phyloP scores from a whole-genome alignment of 2,329 filamentous ascomycete genomes.

The Dactylellina haptotyla region DNA sequence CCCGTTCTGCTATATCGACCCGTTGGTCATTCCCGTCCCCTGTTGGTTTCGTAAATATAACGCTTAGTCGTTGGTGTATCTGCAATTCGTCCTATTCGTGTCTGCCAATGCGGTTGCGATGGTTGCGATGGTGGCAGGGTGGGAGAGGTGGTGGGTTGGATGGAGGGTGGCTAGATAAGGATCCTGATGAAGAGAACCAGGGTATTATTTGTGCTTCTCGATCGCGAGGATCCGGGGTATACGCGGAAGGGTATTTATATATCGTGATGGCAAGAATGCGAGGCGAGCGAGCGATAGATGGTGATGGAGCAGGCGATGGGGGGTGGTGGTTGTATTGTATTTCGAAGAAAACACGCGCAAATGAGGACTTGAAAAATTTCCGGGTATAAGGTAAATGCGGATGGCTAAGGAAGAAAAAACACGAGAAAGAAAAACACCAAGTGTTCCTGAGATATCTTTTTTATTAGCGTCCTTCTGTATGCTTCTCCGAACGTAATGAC shows the following conservation, averaged over 20 bases:
- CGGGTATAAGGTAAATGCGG: slow-evolving; percentile 14
- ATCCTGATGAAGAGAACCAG: too few species aligned
- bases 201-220: too few species aligned
- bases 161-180: not conserved
- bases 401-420: not conserved
- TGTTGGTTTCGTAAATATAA: too few species aligned
- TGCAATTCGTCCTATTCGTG: too few species aligned
- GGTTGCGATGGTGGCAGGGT: not conserved
- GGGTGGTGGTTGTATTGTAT: not conserved
- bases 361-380: slow-evolving; percentile 19
- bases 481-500: too few species aligned
- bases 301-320: too few species aligned
- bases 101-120: not conserved
- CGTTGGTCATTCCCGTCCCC: too few species aligned
- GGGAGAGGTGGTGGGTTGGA: not conserved
- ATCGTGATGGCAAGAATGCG: too few species aligned
- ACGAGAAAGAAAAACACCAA: not conserved
- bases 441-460: too few species aligned
- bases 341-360: slow-evolving; percentile 37
- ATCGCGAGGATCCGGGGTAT: too few species aligned
- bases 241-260: too few species aligned
- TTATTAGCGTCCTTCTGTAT: not conserved
- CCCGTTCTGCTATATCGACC: not conserved
- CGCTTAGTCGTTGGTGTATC: not conserved
- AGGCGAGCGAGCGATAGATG: too few species aligned